A percentile compares a stretch with the other conserved stretches of the same genome.
These are phyloP conservation scores for Saussurea involucrata DNA, from an alignment of 129 eudicot genomes.

Conservation along the genomic window DNA sequence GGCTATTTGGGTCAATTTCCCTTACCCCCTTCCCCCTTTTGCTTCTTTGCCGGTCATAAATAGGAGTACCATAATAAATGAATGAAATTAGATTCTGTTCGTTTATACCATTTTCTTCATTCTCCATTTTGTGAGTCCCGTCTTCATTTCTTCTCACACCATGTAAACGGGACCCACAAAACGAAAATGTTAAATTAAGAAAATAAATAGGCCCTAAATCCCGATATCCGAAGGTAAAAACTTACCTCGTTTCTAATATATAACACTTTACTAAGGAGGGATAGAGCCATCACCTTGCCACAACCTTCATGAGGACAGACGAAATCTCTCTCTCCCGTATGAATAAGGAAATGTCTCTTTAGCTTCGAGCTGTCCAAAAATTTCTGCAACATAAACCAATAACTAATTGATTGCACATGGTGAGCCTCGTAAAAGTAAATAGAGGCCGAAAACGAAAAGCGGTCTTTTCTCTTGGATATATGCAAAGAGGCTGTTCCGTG, in stretches of 20 bases:
- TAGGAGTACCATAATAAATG: not conserved
- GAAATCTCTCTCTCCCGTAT: slow-evolving; percentile 95
- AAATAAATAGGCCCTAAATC: not conserved
- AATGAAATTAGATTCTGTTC: not conserved
- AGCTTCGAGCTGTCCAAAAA: slow-evolving; percentile 97
- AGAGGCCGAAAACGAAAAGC: not conserved
- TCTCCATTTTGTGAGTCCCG: not conserved
- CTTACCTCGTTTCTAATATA: not conserved
- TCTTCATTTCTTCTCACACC: not conserved
- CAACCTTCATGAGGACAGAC: slow-evolving; percentile 98
- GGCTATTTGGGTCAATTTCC: no score
- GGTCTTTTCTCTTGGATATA: no score
- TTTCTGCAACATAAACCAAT: slow-evolving; percentile 57
- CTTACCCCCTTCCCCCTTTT: not conserved
- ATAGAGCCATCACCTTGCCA: slow-evolving; percentile 71
- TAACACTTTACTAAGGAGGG: not conserved
- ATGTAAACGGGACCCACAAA: not conserved
- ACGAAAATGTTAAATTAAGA: not conserved
- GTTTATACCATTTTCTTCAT: slow-evolving; percentile 4
- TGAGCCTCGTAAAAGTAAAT: not conserved
- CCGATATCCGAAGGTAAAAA: not conserved
- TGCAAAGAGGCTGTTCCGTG: not conserved
- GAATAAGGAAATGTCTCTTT: slow-evolving; percentile 90
- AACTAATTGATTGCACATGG: not conserved
- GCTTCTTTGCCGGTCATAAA: not conserved